Conservation (phyloP, 2,329 filamentous ascomycete genomes). For the Botrytis elliptica region DNA sequence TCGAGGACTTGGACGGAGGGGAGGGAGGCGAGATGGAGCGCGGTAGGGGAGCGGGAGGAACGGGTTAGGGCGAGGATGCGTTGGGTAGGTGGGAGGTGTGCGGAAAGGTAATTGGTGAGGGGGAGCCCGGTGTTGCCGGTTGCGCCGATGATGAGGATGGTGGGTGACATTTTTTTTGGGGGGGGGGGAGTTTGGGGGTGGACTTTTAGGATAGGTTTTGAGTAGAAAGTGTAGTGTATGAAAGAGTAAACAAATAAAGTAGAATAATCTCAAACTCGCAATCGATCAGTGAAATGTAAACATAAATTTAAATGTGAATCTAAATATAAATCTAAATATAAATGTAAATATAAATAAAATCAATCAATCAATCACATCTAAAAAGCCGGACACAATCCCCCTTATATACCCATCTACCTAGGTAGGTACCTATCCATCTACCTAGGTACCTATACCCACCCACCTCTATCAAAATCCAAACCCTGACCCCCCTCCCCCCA, state of each 20-base stretch:
- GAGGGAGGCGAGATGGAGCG: not conserved
- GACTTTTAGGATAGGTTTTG: too few relatives aligned
- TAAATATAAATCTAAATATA: too few relatives aligned
- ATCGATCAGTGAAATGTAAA: not conserved
- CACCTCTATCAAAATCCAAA: too few relatives aligned
- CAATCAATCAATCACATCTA: too few relatives aligned
- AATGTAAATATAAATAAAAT: too few relatives aligned
- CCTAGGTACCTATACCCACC: too few relatives aligned
- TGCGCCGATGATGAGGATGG: not conserved
- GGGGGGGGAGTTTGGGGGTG: too few relatives aligned
- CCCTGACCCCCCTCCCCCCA: too few relatives aligned
- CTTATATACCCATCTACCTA: not conserved
- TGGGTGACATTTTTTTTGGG: not conserved
- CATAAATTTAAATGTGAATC: accelerated
- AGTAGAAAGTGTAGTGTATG: too few relatives aligned
- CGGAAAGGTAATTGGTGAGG: not conserved
- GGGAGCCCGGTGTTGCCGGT: not conserved
- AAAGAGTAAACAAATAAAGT: not conserved
- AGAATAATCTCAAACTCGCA: not conserved
- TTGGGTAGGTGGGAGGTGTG: not conserved
- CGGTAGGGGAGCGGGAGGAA: too few relatives aligned
- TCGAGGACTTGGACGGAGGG: not conserved
- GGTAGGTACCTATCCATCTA: not conserved
- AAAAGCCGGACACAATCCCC: not conserved
- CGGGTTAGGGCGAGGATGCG: not conserved